phyloP scores from a whole-genome alignment of 257 asterid species.

The Capsicum pubescens region DNA sequence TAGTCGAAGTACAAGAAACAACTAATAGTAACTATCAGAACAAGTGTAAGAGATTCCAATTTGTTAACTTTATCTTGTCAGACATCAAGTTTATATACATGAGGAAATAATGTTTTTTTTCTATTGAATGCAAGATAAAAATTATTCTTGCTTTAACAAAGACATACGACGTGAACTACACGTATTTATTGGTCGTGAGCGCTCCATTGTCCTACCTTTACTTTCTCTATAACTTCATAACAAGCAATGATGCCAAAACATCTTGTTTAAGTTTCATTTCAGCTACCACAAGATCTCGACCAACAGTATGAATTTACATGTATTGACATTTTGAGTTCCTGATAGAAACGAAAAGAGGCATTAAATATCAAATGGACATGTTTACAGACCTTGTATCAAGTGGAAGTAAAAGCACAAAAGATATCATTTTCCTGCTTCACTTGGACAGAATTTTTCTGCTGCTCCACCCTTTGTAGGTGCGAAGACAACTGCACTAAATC shows the following conservation, averaged over 20 bases:
- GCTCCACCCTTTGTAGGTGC: slow-evolving; percentile 65
- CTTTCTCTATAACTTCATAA: no score
- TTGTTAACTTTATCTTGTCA: neutral
- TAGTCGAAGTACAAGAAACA: neutral
- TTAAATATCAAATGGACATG: neutral
- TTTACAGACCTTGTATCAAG: slow-evolving; percentile 31
- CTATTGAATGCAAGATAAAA: neutral
- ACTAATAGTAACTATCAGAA: neutral
- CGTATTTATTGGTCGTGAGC: no score
- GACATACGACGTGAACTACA: neutral
- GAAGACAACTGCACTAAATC: slow-evolving; percentile 60
- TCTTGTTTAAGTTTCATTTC: no score
- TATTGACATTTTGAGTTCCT: slow-evolving; percentile 11
- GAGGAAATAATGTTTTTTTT: neutral
- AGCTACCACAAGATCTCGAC: no score
- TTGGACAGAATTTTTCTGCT: slow-evolving; percentile 48
- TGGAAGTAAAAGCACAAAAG: slow-evolving; percentile 36
- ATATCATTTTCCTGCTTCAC: slow-evolving; percentile 51
- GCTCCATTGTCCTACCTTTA: no score
- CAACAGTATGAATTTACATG: neutral
- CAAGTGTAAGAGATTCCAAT: neutral
- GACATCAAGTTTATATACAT: slow-evolving; percentile 8
- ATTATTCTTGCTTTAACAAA: neutral
- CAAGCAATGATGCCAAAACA: no score
- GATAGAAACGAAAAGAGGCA: neutral